Conservation (phyloP, 495 filamentous ascomycete genomes). For the Talaromyces borbonicus region DNA sequence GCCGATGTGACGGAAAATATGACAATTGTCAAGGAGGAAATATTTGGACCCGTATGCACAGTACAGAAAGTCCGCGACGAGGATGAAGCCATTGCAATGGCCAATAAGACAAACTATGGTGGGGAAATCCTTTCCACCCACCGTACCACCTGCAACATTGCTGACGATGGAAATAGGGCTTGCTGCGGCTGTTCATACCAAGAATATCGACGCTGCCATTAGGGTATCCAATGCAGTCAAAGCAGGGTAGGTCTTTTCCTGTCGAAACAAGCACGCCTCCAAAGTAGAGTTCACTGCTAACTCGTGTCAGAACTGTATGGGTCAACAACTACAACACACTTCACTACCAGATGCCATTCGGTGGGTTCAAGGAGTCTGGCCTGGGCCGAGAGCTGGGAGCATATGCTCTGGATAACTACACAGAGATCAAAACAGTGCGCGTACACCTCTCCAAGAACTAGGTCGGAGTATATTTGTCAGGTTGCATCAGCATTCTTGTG, state of each 20-base stretch:
- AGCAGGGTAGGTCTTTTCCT: conserved; percentile 47
- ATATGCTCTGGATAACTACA: conserved; percentile 88
- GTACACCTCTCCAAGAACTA: background rate
- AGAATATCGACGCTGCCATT: conserved; percentile 84
- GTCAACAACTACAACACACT: conserved; percentile 89
- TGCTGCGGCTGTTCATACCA: conserved; percentile 88
- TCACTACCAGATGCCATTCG: conserved; percentile 74
- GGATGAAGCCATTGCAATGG: conserved; percentile 71
- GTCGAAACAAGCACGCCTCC: background rate
- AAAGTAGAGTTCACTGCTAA: conserved; percentile 11
- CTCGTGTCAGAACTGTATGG: conserved; percentile 63
- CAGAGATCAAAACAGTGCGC: conserved; percentile 61
- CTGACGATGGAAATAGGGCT: conserved; percentile 41
- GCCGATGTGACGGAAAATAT: conserved; percentile 77
- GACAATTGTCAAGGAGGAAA: conserved; percentile 98
- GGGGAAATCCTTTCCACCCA: too few species aligned
- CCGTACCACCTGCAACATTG: background rate
- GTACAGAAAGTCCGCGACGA: conserved; percentile 88
- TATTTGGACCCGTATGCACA: conserved; percentile 90
- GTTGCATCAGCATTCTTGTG: too few species aligned
- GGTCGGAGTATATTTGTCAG: too few species aligned
- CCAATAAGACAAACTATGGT: conserved; percentile 77
- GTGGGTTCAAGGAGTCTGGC: conserved; percentile 88
- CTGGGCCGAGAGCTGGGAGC: conserved; percentile 92
- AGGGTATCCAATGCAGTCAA: conserved; percentile 70